Evolutionary conservation across 1,284 basidiomycete genomes (phyloP), one percentile per base, ranked within the genome.

Genomic region (Naganishia albida): DNA sequence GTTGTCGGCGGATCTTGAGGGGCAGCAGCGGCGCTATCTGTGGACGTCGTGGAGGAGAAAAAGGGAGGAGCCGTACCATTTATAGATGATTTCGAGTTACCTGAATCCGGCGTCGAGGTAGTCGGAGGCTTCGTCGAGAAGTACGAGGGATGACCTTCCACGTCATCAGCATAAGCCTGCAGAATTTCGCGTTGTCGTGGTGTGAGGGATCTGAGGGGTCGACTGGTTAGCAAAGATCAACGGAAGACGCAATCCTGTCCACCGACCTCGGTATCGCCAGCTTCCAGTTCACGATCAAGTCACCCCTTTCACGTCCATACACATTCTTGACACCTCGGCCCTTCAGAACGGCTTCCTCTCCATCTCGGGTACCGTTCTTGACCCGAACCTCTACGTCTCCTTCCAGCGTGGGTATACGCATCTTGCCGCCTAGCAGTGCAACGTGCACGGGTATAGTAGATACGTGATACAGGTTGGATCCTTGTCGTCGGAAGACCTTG

Each of bases 361-460:
- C 94, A 72, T 90, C 91, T 79, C 99, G 95, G 2, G 96, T 98
- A 51, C 96, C 95, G 40, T 85, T 83, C 52, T 94, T 92, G 55
- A 99, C 87, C 67, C 91, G 88, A 55, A 99, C 91, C 68, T 98
- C 93, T 10, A 98, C 93, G 63, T 96, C 91, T 48, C 94, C 92
- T 71, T 99, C 94, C 30, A 99, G 82, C 26, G 96, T 99, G 26
- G 94, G 94, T 54, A 99, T 90, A 44, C 93, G 86, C 51, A 94
- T 90, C 72, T 86, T 86, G 49, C 96, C 96, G 55, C 95, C 95
- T 26, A 99, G 84, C 52, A 99, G 81, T 8, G 96, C 96, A 6
- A 85, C 86, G 75, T 99, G 91, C 73, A 99, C 84, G 20, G 96
- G 95, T 70, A 99, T 90, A 64, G 87, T 87, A 46, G 91, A 91